Evolutionary conservation across 306 rosid species (phyloP).

Genomic region (Quercus wislizeni): DNA sequence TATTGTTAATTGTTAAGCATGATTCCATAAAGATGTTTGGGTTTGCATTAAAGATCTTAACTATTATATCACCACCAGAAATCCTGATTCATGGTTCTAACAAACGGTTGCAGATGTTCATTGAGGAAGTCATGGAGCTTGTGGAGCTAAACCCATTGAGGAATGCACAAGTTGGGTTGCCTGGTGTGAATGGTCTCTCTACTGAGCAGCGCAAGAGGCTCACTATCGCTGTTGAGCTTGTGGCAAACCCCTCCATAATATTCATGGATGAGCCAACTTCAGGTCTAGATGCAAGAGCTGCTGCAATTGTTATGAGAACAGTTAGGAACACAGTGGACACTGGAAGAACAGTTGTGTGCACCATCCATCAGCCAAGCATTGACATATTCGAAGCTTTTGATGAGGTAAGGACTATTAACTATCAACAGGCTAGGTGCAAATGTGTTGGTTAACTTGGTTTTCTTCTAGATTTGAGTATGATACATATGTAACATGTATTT

Average conservation of each 20-base stretch:
- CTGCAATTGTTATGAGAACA: constrained; percentile 53
- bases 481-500: neutral
- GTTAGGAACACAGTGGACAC: constrained; percentile 53
- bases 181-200: constrained; percentile 49
- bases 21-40: neutral
- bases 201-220: constrained; percentile 55
- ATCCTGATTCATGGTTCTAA: neutral
- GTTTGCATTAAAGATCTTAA: neutral
- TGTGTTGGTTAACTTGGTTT: neutral
- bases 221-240: constrained; percentile 54
- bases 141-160: constrained; percentile 45
- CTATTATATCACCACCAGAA: too few species aligned
- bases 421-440: neutral
- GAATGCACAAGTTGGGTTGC: constrained; percentile 47
- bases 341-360: constrained; percentile 56
- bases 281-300: constrained; percentile 42
- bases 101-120: constrained; percentile 33
- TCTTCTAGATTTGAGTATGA: neutral
- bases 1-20: neutral
- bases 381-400: constrained; percentile 59
- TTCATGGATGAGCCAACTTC: constrained; percentile 60
- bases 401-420: constrained; percentile 30
- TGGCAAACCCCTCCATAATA: constrained; percentile 55
- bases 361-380: constrained; percentile 63
- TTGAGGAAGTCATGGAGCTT: constrained; percentile 58